Conservation (phyloP, 176 grass and related monocot genomes). For the Zoysia japonica region DNA sequence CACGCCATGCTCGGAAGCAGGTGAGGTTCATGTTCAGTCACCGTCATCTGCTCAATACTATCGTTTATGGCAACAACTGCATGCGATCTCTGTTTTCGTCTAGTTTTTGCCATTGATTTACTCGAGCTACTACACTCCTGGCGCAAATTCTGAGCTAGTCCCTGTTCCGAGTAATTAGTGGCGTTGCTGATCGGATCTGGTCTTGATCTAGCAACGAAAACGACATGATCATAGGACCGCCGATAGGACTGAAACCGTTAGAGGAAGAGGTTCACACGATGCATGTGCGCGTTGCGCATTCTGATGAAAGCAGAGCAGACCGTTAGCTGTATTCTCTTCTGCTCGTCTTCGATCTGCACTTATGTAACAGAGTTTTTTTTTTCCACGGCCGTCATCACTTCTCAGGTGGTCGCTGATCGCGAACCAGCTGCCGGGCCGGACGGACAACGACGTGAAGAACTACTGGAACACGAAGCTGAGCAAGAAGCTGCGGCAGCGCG, state of each 20-base stretch:
- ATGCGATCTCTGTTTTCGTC: not conserved
- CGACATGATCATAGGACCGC: not conserved
- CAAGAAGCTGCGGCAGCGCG: constrained; percentile 85
- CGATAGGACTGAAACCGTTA: constrained; percentile 11
- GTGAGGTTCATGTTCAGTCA: not conserved
- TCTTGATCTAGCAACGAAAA: constrained; percentile 13
- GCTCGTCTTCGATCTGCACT: too few species aligned
- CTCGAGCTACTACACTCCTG: not conserved
- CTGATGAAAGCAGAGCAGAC: too few species aligned
- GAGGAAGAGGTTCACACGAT: not conserved
- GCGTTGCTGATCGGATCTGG: not conserved
- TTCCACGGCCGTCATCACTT: not conserved
- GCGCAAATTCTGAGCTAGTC: too few species aligned
- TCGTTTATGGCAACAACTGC: not conserved
- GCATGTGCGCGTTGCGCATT: not conserved
- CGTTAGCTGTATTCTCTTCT: too few species aligned
- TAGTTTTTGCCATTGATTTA: not conserved
- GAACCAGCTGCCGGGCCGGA: constrained; percentile 84
- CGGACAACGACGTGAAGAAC: constrained; percentile 98
- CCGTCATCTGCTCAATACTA: not conserved
- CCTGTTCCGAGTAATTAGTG: not conserved
- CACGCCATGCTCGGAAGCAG: constrained; percentile 93
- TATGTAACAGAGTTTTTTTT: not conserved
- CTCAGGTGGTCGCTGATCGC: constrained; percentile 95
- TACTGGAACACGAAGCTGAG: constrained; percentile 99